Evolutionary conservation across 225 moss, liverwort and hornwort species (phyloP).

Genomic region (Marchantia polymorpha): DNA sequence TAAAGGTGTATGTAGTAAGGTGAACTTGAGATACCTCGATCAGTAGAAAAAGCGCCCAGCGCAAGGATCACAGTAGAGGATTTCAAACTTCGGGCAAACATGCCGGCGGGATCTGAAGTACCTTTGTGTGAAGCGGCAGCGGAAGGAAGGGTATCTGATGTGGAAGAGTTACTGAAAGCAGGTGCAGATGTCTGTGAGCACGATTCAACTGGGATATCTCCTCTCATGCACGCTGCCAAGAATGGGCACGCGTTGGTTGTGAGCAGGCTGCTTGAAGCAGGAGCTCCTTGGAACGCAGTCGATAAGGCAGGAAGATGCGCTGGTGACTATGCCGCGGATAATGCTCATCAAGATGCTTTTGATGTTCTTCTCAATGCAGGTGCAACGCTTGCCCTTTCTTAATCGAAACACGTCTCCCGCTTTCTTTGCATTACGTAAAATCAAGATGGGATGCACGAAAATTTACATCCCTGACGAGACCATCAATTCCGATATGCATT

Average conservation of each 20-base stretch:
- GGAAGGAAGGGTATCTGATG: conserved; percentile 51
- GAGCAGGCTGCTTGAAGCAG: conserved; percentile 60
- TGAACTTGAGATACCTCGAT: not conserved
- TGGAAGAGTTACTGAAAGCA: conserved; percentile 44
- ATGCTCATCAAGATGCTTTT: conserved; percentile 73
- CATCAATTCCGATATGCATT: too few species aligned
- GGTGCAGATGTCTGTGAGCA: conserved; percentile 62
- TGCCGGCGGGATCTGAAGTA: conserved; percentile 11
- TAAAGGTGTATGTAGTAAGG: not conserved
- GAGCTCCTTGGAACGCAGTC: conserved; percentile 94
- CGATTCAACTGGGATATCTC: conserved; percentile 58
- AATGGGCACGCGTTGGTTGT: conserved; percentile 60
- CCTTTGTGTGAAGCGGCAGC: conserved; percentile 51
- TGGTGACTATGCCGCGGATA: conserved; percentile 88
- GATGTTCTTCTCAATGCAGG: conserved; percentile 82
- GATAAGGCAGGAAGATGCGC: conserved; percentile 63
- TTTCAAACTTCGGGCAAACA: not conserved
- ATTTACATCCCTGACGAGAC: too few species aligned
- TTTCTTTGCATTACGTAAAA: too few species aligned
- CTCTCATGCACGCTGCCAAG: conserved; percentile 78
- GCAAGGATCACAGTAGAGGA: not conserved
- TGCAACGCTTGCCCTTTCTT: conserved; percentile 1
- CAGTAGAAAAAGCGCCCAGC: not conserved
- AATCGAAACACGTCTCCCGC: not conserved
- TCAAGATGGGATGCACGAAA: too few species aligned